These are phyloP conservation scores for Saccharomycopsis selenospora DNA, from an alignment of 805 yeast genomes.

Conservation along the genomic window DNA sequence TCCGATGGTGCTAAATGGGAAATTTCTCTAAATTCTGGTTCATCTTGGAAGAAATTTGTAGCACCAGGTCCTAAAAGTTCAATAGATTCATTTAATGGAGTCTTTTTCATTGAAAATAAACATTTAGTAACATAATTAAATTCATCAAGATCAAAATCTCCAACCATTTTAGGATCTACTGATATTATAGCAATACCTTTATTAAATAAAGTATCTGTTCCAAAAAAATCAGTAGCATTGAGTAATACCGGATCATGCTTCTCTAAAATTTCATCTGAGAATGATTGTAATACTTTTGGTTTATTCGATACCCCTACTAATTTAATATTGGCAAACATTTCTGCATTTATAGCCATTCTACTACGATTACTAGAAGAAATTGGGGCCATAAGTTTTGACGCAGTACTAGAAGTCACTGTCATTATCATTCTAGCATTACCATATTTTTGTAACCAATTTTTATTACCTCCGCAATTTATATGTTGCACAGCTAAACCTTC, in stretches of 20 bases:
- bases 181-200: slow-evolving; percentile 50
- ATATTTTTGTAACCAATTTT: slow-evolving; percentile 67
- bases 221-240: slow-evolving; percentile 19
- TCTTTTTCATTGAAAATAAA: slow-evolving; percentile 41
- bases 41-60: slow-evolving; percentile 36
- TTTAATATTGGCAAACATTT: slow-evolving; percentile 51
- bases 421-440: slow-evolving; percentile 71
- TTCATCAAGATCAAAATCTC: slow-evolving; percentile 38
- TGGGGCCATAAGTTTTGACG: slow-evolving; percentile 50
- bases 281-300: slow-evolving; percentile 19
- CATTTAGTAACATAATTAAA: slow-evolving; percentile 64
- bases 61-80: slow-evolving; percentile 79
- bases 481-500: slow-evolving; percentile 72
- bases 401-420: slow-evolving; percentile 56
- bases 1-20: slow-evolving; percentile 40
- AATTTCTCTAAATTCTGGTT: slow-evolving; percentile 32
- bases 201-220: too few species aligned
- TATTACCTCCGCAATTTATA: slow-evolving; percentile 56
- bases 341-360: slow-evolving; percentile 57
- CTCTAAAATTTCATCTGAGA: slow-evolving; percentile 16
- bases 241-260: slow-evolving; percentile 29
- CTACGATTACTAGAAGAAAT: slow-evolving; percentile 49
- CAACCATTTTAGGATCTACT: slow-evolving; percentile 36
- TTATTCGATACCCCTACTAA: slow-evolving; percentile 44
- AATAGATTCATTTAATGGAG: slow-evolving; percentile 41